Evolutionary conservation across 1,284 basidiomycete species (phyloP).

Genomic region (Singerocomus inundabilis): DNA sequence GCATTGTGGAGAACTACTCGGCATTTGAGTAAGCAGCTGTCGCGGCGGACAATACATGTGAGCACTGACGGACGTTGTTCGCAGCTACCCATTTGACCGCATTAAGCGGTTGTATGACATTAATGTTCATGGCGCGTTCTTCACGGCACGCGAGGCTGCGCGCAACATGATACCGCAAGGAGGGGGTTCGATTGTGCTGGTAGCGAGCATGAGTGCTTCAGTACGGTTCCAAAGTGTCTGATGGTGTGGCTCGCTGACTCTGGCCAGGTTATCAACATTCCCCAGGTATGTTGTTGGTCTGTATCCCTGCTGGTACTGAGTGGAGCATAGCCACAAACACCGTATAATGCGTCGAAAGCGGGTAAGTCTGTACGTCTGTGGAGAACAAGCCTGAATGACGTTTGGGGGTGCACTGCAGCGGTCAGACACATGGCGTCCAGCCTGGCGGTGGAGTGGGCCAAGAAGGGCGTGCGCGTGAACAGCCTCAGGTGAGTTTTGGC

Average conservation of each 20-base stretch:
- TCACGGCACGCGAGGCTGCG: conserved; percentile 91
- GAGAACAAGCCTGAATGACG: conserved; percentile 3
- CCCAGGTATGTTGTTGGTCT: conserved; percentile 49
- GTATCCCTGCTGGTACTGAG: neutral
- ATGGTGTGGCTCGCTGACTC: conserved; percentile 11
- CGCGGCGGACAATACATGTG: neutral
- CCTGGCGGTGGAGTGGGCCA: conserved; percentile 89
- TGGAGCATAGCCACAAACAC: conserved; percentile 75
- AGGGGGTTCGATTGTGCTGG: conserved; percentile 81
- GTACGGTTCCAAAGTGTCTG: conserved; percentile 14
- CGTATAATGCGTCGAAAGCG: conserved; percentile 95
- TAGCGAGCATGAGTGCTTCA: conserved; percentile 85
- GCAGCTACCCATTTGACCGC: conserved; percentile 79
- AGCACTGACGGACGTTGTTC: conserved; percentile 6
- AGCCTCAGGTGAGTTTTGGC: conserved; percentile 56
- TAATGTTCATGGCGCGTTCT: conserved; percentile 93
- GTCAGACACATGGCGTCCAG: conserved; percentile 88
- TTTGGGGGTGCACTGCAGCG: conserved; percentile 40
- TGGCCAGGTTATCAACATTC: conserved; percentile 78
- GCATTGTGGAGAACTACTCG: conserved; percentile 90
- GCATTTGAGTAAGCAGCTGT: conserved; percentile 68
- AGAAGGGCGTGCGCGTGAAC: conserved; percentile 82
- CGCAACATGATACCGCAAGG: conserved; percentile 74
- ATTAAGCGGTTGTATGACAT: conserved; percentile 85
- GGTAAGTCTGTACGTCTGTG: conserved; percentile 41